Evolutionary conservation across 495 filamentous ascomycete genomes (phyloP).

Genomic region (Xylaria longipes): DNA sequence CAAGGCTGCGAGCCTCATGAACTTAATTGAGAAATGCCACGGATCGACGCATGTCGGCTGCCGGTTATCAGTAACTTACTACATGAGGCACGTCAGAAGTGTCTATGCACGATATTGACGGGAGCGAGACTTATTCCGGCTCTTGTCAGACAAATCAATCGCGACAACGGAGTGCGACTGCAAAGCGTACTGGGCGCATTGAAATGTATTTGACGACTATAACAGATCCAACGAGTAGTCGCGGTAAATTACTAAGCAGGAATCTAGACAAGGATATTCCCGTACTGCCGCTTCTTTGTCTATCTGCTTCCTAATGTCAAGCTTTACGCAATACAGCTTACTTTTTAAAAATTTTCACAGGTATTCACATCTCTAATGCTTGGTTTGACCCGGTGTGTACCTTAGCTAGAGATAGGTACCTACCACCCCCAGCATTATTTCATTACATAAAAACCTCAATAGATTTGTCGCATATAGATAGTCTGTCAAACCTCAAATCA

Average conservation of each 20-base stretch:
- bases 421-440: background rate
- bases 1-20: background rate
- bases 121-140: background rate
- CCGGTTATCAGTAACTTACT: background rate
- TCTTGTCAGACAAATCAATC: background rate
- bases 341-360: no score
- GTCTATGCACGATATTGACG: background rate
- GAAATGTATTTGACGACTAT: background rate
- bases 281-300: background rate
- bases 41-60: background rate
- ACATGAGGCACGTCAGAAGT: background rate
- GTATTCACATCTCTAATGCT: no score
- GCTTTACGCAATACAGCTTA: background rate
- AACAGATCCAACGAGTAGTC: background rate
- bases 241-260: background rate
- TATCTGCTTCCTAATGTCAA: background rate
- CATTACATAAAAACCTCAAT: conserved; percentile 11
- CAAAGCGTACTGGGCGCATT: background rate
- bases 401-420: no score
- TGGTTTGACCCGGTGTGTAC: no score
- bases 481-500: conserved; percentile 14
- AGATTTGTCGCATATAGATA: background rate
- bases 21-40: background rate
- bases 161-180: background rate
- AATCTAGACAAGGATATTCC: background rate